Percentiles rank a stretch among this genome's conserved stretches.
phyloP scores from a whole-genome alignment of 306 rosid species.

The Senna siamea region DNA sequence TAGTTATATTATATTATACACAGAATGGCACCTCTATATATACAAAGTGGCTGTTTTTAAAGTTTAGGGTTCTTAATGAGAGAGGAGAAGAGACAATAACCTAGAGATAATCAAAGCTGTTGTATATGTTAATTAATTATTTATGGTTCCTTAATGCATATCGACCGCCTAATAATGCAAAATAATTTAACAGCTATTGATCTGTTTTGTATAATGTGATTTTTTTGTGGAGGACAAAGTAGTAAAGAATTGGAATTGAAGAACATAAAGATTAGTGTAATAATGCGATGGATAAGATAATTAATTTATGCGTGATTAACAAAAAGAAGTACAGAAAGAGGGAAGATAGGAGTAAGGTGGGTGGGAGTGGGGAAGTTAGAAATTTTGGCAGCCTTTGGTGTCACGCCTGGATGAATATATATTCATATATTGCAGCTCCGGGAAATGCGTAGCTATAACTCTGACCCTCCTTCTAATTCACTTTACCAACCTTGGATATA shows the following conservation, averaged over 20 bases:
- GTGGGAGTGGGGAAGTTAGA: constrained; percentile 10
- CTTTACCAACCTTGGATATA: neutral
- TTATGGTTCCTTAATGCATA: constrained; percentile 19
- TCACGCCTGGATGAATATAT: constrained; percentile 44
- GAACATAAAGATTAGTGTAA: neutral
- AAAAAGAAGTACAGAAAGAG: constrained; percentile 42
- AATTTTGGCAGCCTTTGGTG: constrained; percentile 61
- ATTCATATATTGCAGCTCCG: constrained; percentile 22
- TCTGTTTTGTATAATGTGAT: too few species aligned
- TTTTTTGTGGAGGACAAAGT: neutral
- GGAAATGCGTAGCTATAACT: constrained; percentile 44
- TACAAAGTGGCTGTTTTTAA: constrained; percentile 41
- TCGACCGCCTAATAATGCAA: constrained; percentile 43
- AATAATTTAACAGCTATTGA: too few species aligned
- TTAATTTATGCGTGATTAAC: neutral
- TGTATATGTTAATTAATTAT: constrained; percentile 32
- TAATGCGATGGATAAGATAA: neutral
- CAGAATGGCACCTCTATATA: neutral
- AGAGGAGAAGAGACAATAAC: constrained; percentile 46
- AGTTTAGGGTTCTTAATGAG: constrained; percentile 29
- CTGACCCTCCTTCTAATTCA: constrained; percentile 45
- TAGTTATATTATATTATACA: neutral
- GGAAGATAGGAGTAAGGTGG: constrained; percentile 8
- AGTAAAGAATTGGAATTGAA: constrained; percentile 25
- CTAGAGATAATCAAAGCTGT: constrained; percentile 50